Percentiles rank a stretch among this genome's conserved stretches.
These are phyloP conservation scores for Flammula alnicola DNA, from an alignment of 1,284 basidiomycete genomes.

Conservation along the genomic window DNA sequence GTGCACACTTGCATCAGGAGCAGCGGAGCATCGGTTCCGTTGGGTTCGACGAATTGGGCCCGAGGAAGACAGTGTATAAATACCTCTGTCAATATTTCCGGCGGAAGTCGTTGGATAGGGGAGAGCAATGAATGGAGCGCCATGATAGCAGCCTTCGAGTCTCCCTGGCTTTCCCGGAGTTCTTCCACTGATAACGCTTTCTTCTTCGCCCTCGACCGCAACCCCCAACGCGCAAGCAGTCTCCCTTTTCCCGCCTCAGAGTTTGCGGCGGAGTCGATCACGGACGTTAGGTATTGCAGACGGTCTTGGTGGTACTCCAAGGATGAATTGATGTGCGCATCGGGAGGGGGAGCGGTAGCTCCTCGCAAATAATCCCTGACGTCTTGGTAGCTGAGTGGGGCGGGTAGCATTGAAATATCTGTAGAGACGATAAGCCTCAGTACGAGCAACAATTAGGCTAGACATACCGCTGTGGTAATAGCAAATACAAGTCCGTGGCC, in stretches of 20 bases:
- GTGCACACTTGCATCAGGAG: constrained; percentile 24
- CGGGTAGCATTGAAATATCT: constrained; percentile 2
- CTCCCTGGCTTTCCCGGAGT: constrained; percentile 8
- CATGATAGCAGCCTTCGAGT: constrained; percentile 6
- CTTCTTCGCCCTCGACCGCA: background rate
- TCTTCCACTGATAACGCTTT: constrained; percentile 5
- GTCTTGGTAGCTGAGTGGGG: constrained; percentile 7
- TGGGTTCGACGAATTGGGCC: constrained; percentile 17
- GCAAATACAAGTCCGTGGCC: no score
- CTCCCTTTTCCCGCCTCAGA: background rate
- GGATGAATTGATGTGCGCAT: constrained; percentile 5
- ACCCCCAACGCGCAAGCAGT: constrained; percentile 1
- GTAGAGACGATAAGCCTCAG: no score
- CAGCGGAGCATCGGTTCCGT: constrained; percentile 21
- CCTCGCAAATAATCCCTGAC: constrained; percentile 7
- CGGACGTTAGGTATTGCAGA: background rate
- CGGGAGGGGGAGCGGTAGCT: background rate
- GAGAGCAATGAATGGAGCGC: constrained; percentile 12
- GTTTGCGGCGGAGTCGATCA: background rate
- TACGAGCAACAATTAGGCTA: no score
- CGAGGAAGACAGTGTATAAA: constrained; percentile 24
- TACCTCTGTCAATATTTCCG: constrained; percentile 26
- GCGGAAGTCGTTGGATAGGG: constrained; percentile 28
- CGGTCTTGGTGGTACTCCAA: constrained; percentile 8
- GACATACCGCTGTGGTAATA: no score